Evolutionary conservation across 1,139 yeast genomes (phyloP), one percentile per base, ranked within the genome.

Genomic region (Geotrichum restrictum): DNA sequence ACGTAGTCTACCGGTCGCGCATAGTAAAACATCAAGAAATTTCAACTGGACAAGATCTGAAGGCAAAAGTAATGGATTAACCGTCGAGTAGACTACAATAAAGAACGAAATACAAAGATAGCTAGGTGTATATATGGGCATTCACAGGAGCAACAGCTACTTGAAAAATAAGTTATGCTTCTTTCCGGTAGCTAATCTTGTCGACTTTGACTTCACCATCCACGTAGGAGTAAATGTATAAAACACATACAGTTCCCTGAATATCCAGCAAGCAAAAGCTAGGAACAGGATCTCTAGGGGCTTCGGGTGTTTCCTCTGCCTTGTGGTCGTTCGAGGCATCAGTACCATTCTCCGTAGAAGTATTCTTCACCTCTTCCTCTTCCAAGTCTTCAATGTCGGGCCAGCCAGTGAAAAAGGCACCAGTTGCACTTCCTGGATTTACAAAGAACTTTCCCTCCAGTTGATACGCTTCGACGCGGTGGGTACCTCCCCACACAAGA

Each of bases 351-450:
- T 56, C 59, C 11, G 62, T 64, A 13, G 57, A 59, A n/a, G 55
- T 64, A 29, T 54, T 56, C 32, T 54, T 56, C 18, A 45, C 57
- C 14, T 56, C 62, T 3, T 48, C 57, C 16, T 58, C 67, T n/a
- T 63, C 68, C 1, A 62, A 64, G 10, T 69, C 73, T 7, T 62
- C 71, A 22, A 72, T 69, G 8, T 70, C 75, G 14, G 70, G 72
- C 59, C 69, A 80, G 76, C 68, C 82, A 75, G 56, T 79, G 47
- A 78, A 78, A 61, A 78, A 81, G 0, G 97, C 96, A 13, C 98
- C 98, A 0, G 98, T 89, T 43, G 95, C 95, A 65, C 95, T 85
- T 0, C 98, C 98, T 0, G 98, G 98, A 66, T 88, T 91, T 24
- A 93, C 78, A 64, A 93, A 93, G 69, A 91, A 88, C 70, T 88